phyloP scores from a whole-genome alignment of 345 rosid species.

The Passiflora organensis region DNA sequence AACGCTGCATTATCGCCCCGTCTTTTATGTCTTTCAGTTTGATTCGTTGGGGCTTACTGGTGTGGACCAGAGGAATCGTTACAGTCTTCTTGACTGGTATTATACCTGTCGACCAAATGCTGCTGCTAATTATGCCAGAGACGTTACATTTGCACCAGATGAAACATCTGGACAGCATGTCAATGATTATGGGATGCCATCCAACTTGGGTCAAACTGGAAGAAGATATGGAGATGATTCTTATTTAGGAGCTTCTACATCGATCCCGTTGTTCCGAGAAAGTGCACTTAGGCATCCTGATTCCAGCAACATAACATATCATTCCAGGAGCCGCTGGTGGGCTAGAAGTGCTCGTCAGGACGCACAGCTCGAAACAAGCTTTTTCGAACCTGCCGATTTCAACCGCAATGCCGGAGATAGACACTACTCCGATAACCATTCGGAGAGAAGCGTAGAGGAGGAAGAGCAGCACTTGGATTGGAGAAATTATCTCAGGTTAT shows the following conservation, averaged over 20 bases:
- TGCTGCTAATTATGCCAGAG: constrained; percentile 21
- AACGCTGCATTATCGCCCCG: constrained; percentile 29
- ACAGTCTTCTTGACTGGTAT: constrained; percentile 89
- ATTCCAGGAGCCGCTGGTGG: constrained; percentile 73
- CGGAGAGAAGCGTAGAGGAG: constrained; percentile 48
- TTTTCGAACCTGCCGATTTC: constrained; percentile 78
- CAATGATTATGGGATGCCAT: constrained; percentile 44
- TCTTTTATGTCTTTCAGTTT: constrained; percentile 39
- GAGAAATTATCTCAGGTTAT: constrained; percentile 30
- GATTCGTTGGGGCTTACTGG: constrained; percentile 69
- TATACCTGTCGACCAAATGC: constrained; percentile 49
- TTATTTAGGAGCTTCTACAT: constrained; percentile 65
- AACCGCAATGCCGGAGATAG: constrained; percentile 19
- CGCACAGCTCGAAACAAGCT: constrained; percentile 29
- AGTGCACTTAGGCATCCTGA: constrained; percentile 62
- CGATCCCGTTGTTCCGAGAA: constrained; percentile 59
- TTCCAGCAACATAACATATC: constrained; percentile 24
- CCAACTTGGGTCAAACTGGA: constrained; percentile 29
- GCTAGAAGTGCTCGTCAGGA: constrained; percentile 39
- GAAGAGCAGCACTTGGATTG: constrained; percentile 38
- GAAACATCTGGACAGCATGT: constrained; percentile 30
- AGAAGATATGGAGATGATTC: constrained; percentile 34
- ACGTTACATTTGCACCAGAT: constrained; percentile 13
- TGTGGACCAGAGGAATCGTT: constrained; percentile 64
- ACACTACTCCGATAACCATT: constrained; percentile 25